phyloP scores from a whole-genome alignment of 768 basidiomycete genomes.

The Chalciporus piperatus region DNA sequence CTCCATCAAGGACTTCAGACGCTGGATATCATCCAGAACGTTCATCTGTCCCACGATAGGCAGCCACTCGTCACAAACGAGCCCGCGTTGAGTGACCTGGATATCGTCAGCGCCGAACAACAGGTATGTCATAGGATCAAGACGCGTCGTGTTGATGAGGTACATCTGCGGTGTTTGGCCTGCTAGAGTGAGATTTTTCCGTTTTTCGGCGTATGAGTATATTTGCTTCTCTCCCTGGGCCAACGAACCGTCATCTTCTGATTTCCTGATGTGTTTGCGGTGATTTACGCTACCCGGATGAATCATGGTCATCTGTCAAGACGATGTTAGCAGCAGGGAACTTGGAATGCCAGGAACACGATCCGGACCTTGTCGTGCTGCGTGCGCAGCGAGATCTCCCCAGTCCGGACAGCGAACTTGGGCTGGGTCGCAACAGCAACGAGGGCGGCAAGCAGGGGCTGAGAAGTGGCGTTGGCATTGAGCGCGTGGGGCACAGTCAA shows the following conservation, averaged over 20 bases:
- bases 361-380: constrained; percentile 73
- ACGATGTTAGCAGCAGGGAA: constrained; percentile 5
- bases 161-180: constrained; percentile 56
- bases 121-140: constrained; percentile 88
- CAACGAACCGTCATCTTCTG: constrained; percentile 15
- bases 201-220: constrained; percentile 81
- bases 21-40: constrained; percentile 78
- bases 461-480: constrained; percentile 68
- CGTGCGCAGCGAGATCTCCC: constrained; percentile 68
- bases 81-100: constrained; percentile 61
- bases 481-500: constrained; percentile 59
- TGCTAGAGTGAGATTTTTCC: constrained; percentile 61
- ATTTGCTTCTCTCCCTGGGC: constrained; percentile 61
- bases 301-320: constrained; percentile 62
- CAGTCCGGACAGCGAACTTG: constrained; percentile 80
- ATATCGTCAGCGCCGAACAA: constrained; percentile 87
- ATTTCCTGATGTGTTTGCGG: constrained; percentile 44
- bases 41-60: constrained; percentile 74
- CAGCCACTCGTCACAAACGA: constrained; percentile 90
- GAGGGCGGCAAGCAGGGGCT: constrained; percentile 77
- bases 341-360: background rate
- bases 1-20: constrained; percentile 77
- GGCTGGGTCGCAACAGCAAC: constrained; percentile 86
- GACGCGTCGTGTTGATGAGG: constrained; percentile 75
- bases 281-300: constrained; percentile 88